These are phyloP conservation scores for Globisporangium echinulatum DNA, from an alignment of 352 stramenopile species.

Conservation along the genomic window DNA sequence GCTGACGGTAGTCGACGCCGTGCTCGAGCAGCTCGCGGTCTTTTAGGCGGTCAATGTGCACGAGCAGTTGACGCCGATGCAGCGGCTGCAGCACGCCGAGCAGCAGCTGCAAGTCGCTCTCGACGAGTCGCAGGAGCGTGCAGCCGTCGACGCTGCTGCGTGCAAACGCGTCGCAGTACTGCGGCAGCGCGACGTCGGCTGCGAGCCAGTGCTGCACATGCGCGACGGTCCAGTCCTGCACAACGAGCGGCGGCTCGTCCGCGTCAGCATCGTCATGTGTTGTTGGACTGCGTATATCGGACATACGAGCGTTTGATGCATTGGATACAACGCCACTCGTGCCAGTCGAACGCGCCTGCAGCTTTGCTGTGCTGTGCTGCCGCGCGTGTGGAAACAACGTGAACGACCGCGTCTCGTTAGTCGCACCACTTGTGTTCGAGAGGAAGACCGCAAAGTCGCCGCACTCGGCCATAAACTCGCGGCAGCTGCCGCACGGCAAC, in stretches of 20 bases:
- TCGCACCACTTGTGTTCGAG: slow-evolving; percentile 39
- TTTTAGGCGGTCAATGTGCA: slow-evolving; percentile 52
- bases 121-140: slow-evolving; percentile 47
- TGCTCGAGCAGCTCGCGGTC: slow-evolving; percentile 54
- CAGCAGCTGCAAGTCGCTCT: slow-evolving; percentile 57
- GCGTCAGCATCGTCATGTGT: no score
- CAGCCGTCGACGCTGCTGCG: slow-evolving; percentile 60
- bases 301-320: no score
- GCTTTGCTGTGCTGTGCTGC: slow-evolving; percentile 18
- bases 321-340: no score
- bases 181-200: slow-evolving; percentile 36
- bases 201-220: slow-evolving; percentile 50
- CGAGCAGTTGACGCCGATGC: slow-evolving; percentile 45
- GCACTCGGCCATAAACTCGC: slow-evolving; percentile 57
- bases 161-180: slow-evolving; percentile 43
- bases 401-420: slow-evolving; percentile 49
- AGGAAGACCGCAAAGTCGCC: slow-evolving; percentile 76
- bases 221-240: slow-evolving; percentile 46
- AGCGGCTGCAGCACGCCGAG: slow-evolving; percentile 52
- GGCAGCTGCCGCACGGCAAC: slow-evolving; percentile 57
- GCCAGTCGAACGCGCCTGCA: neutral
- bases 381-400: slow-evolving; percentile 47
- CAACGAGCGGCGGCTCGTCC: slow-evolving; percentile 15
- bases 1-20: slow-evolving; percentile 58
- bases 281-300: no score